A percentile compares a stretch with the other conserved stretches of the same genome.
phyloP scores from a whole-genome alignment of 2,329 filamentous ascomycete species.

The Claviceps monticola region DNA sequence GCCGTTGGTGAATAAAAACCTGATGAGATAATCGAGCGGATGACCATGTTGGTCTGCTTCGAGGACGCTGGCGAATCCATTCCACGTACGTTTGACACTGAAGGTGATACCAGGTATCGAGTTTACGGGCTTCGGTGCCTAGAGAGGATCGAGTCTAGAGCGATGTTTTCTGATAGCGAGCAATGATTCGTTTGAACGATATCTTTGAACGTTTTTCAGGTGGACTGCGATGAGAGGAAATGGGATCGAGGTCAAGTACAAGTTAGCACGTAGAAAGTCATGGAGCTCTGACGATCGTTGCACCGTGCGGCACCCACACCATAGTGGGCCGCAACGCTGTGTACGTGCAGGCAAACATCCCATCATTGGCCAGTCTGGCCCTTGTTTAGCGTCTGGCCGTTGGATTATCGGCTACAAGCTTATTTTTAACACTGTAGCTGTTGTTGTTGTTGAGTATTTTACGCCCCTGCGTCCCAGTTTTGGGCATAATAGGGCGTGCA shows the following conservation, averaged over 20 bases:
- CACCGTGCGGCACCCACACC: background rate
- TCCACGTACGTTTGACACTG: background rate
- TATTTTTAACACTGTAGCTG: background rate
- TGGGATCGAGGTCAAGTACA: background rate
- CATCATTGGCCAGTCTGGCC: background rate
- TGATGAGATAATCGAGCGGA: slow-evolving; percentile 12
- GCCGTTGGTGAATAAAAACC: slow-evolving; percentile 17
- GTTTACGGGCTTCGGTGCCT: background rate
- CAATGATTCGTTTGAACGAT: background rate
- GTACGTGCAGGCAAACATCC: background rate
- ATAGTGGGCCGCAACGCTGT: background rate
- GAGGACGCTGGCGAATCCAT: background rate
- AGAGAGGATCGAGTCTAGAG: background rate
- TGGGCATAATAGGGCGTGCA: too few relatives aligned
- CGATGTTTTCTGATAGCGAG: background rate
- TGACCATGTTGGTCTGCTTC: slow-evolving; percentile 4
- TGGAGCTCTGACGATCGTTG: background rate
- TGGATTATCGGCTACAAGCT: background rate
- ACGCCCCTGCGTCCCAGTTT: too few relatives aligned
- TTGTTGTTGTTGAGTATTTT: too few relatives aligned
- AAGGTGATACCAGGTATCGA: background rate
- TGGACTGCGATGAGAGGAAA: background rate
- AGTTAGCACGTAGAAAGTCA: background rate
- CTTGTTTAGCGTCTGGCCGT: background rate
- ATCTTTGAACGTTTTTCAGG: background rate